Base-by-base conservation (phyloP, 2,329 filamentous ascomycete species). In the Microdochium bolleyi region DNA sequence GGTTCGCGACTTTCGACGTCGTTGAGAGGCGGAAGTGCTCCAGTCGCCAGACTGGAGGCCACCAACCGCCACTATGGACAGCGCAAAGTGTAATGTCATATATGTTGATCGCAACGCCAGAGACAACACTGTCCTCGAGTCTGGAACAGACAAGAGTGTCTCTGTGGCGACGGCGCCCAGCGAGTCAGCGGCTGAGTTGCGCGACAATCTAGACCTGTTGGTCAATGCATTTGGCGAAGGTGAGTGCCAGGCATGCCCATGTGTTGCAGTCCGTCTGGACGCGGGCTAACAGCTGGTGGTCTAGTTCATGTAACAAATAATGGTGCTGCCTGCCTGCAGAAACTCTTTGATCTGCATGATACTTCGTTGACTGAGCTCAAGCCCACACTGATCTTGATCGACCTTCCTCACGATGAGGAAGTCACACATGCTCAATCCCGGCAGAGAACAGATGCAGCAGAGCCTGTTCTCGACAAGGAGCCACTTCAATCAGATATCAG, bases 11-110 rank as follows among this genome's bases (percentile, higher is more conserved):
- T 24, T 46, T 22, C 41, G 16, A 24, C n/a, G 41, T 22, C 41
- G 41, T 46, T 22, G 3, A 21, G 13, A 46, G 76, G 76, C 70
- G 71, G 72, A 76, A 76, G 76, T 73, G 77, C 73, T 77, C 76
- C 78, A 73, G 78, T 81, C 78, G 73, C 66, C 69, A 76, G 79
- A 79, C 79, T 81, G 77, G 78, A 74, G 77, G 77, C 76, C 74
- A 71, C 68, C 71, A 65, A 68, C 72, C 70, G 69, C 71, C 71
- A 75, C 68, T 65, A 83, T 83, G 80, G 79, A 83, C 66, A 73
- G 72, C 64, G 73, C 76, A 62, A 70, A 71, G 54, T 82, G 78
- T 65, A 78, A 82, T 65, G 74, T 83, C 58, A 78, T 84, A 56
- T 84, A 83, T 59, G 78, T 83, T 60, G 78, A 82, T 68, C 77